Percentiles rank a stretch among this genome's conserved stretches.
Evolutionary conservation across 108 stramenopile genomes (phyloP).

Genomic region (Skeletonema marinoi): DNA sequence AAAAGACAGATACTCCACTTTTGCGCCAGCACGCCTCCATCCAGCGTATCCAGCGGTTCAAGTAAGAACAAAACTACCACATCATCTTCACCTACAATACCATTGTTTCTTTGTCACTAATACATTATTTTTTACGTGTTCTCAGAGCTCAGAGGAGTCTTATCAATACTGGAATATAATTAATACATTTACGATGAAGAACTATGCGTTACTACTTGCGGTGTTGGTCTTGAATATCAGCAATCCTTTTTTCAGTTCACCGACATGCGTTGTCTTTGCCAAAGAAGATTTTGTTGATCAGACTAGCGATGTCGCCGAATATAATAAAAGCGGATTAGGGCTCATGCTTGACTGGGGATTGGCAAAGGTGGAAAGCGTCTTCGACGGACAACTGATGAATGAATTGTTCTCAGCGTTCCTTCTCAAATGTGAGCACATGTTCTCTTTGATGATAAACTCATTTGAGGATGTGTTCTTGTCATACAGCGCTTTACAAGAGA

Average conservation of each 20-base stretch:
- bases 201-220: neutral
- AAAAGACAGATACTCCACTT: too few species aligned
- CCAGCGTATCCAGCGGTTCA: too few species aligned
- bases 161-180: too few species aligned
- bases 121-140: too few species aligned
- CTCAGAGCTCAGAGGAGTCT: too few species aligned
- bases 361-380: constrained; percentile 28
- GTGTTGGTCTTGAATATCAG: neutral
- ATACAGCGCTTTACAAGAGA: constrained; percentile 18
- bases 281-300: neutral
- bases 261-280: neutral
- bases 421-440: constrained; percentile 23
- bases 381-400: constrained; percentile 13
- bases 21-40: too few species aligned
- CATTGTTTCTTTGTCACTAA: too few species aligned
- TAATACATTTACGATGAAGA: neutral
- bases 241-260: neutral
- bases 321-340: constrained; percentile 18
- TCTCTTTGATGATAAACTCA: constrained; percentile 34
- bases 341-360: constrained; percentile 37
- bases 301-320: constrained; percentile 10
- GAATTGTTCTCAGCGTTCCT: constrained; percentile 39
- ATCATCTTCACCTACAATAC: too few species aligned
- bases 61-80: too few species aligned
- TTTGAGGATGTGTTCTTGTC: constrained; percentile 17